These are phyloP conservation scores for Agastache rugosa DNA, from an alignment of 257 asterid genomes.

Conservation along the genomic window DNA sequence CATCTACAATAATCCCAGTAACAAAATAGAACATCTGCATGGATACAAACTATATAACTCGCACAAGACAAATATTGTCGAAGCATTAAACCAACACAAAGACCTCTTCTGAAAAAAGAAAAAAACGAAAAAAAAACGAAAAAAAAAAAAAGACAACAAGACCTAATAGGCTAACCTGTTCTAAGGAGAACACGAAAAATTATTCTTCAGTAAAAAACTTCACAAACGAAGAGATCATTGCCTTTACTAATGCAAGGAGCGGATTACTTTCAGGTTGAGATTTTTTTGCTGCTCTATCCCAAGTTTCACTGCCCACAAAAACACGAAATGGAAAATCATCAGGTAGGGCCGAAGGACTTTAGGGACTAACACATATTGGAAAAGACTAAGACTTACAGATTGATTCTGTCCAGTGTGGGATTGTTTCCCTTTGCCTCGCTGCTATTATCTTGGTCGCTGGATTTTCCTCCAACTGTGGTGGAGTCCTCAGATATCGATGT, in stretches of 20 bases:
- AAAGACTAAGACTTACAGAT: conserved; percentile 56
- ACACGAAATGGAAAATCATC: conserved; percentile 27
- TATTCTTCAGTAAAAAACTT: conserved; percentile 74
- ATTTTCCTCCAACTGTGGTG: conserved; percentile 36
- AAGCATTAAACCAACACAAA: conserved; percentile 26
- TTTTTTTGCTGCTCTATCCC: conserved; percentile 54
- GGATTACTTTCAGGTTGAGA: conserved; percentile 54
- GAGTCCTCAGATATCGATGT: conserved; percentile 38
- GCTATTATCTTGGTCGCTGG: conserved; percentile 37
- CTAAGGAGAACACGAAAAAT: not conserved
- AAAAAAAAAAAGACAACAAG: not conserved
- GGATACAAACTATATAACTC: conserved; percentile 18
- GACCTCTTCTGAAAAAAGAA: not conserved
- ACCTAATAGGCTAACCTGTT: conserved; percentile 29
- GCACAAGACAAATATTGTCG: conserved; percentile 1
- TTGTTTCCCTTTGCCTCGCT: conserved; percentile 37
- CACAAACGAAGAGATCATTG: conserved; percentile 59
- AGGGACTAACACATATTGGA: not conserved
- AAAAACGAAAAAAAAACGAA: no score
- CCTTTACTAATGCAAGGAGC: conserved; percentile 57
- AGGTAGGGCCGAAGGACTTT: conserved; percentile 14
- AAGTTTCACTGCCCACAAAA: conserved; percentile 57
- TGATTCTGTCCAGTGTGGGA: conserved; percentile 57
- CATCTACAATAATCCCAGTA: conserved; percentile 17
- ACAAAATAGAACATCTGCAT: not conserved